Conservation (phyloP, 169 alveolate genomes). For the Cryptosporidium canis region DNA sequence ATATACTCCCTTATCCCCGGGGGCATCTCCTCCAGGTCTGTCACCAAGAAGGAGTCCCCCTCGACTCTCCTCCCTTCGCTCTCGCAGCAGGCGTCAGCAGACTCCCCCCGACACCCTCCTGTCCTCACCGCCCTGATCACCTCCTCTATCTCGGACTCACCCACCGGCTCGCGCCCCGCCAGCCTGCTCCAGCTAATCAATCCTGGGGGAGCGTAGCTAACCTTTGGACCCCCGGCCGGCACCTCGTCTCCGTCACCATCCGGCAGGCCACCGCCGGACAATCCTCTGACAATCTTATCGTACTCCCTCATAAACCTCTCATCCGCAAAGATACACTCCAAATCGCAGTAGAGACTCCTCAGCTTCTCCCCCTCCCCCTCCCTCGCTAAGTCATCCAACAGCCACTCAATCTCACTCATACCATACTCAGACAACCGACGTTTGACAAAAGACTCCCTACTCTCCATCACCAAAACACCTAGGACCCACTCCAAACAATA, state of each 20-base stretch:
- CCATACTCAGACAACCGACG: not conserved
- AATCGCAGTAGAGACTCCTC: not conserved
- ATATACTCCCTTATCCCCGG: not conserved
- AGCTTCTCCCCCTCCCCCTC: not conserved
- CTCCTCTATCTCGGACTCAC: not conserved
- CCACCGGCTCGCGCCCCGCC: not conserved
- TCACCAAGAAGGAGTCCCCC: not conserved
- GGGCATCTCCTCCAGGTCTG: slow-evolving; percentile 17
- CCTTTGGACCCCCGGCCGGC: not conserved
- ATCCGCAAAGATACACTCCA: not conserved
- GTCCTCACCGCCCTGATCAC: not conserved
- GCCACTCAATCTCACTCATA: not conserved
- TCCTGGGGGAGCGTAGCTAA: not conserved
- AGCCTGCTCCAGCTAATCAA: not conserved
- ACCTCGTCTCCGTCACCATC: not conserved
- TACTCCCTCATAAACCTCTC: slow-evolving; percentile 9
- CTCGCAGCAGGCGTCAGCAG: not conserved
- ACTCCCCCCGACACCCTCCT: not conserved
- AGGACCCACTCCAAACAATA: too few species aligned
- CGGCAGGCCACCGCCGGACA: too few species aligned
- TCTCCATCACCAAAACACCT: not conserved
- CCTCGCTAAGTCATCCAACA: not conserved
- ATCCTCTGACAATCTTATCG: not conserved
- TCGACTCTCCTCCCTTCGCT: not conserved
- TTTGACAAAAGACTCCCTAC: not conserved